Conservation (phyloP, 768 basidiomycete genomes). For the Hygrophoropsis aurantiaca region DNA sequence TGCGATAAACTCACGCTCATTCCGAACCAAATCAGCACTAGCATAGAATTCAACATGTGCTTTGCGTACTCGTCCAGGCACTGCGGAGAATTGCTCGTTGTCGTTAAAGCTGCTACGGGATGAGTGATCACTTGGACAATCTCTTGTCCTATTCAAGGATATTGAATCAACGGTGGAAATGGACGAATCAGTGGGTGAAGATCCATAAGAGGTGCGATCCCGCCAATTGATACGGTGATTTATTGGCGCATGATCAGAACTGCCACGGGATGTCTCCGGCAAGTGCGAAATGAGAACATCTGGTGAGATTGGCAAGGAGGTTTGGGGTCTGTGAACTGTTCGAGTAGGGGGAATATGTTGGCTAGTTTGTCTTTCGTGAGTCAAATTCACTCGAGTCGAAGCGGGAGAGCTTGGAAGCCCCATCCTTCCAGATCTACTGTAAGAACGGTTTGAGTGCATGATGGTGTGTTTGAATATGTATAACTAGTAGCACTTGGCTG, state of each 20-base stretch:
- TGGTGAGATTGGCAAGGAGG: conserved; percentile 11
- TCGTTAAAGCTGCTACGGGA: conserved; percentile 47
- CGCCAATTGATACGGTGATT: not conserved
- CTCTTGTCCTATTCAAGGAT: conserved; percentile 37
- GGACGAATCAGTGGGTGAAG: conserved; percentile 23
- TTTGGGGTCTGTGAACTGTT: conserved; percentile 21
- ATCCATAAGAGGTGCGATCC: conserved; percentile 1
- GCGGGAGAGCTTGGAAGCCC: conserved; percentile 17
- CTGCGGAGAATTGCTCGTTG: conserved; percentile 24
- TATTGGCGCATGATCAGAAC: not conserved
- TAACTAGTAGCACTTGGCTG: conserved; percentile 5
- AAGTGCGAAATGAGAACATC: conserved; percentile 4
- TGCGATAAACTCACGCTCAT: too few species aligned
- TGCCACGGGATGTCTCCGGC: not conserved
- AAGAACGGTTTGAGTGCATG: conserved; percentile 5
- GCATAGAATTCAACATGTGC: too few species aligned
- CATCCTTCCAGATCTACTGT: not conserved
- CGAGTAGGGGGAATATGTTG: conserved; percentile 6
- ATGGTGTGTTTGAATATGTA: not conserved
- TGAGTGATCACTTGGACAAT: conserved; percentile 32
- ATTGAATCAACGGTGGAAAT: conserved; percentile 32
- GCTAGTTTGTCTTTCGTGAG: conserved; percentile 1
- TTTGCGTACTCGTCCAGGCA: too few species aligned
- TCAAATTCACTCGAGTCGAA: not conserved
- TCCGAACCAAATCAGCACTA: too few species aligned